Evolutionary conservation across 1,284 basidiomycete species (phyloP).

Genomic region (Naganishia liquefaciens): DNA sequence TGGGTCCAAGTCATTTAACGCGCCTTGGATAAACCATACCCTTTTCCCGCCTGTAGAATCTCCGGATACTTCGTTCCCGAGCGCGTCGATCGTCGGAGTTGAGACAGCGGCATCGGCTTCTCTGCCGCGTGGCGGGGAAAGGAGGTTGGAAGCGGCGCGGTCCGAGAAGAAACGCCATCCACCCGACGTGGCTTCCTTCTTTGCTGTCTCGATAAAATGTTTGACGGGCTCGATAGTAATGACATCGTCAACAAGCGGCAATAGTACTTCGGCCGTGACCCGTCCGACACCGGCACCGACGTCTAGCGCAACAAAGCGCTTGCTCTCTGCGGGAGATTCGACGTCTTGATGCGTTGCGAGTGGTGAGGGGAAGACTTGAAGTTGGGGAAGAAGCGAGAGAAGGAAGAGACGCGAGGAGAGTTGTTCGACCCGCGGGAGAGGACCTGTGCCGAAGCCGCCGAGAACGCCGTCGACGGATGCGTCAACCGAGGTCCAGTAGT

Average conservation of each 20-base stretch:
- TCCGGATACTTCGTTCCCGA: slow-evolving; percentile 51
- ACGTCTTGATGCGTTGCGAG: slow-evolving; percentile 29
- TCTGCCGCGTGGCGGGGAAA: slow-evolving; percentile 2
- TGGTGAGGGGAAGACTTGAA: slow-evolving; percentile 72
- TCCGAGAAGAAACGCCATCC: slow-evolving; percentile 18
- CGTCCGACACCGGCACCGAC: slow-evolving; percentile 86
- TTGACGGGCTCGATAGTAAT: slow-evolving; percentile 83
- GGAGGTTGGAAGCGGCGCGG: slow-evolving; percentile 10
- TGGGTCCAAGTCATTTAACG: slow-evolving; percentile 77
- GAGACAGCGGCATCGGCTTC: background rate
- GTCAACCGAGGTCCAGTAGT: slow-evolving; percentile 55
- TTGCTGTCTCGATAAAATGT: slow-evolving; percentile 71
- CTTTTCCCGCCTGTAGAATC: slow-evolving; percentile 62
- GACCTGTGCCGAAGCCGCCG: slow-evolving; percentile 56
- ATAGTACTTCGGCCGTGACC: slow-evolving; percentile 78
- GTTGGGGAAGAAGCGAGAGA: slow-evolving; percentile 72
- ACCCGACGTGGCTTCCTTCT: slow-evolving; percentile 39
- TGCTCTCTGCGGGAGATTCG: slow-evolving; percentile 31
- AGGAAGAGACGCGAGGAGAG: slow-evolving; percentile 83
- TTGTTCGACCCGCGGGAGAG: slow-evolving; percentile 82
- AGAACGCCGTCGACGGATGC: slow-evolving; percentile 56
- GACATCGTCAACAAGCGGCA: slow-evolving; percentile 80
- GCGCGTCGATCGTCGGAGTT: slow-evolving; percentile 32
- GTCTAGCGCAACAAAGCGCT: slow-evolving; percentile 64
- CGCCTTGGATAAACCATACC: slow-evolving; percentile 75